These are phyloP conservation scores for Nitzschia inconspicua DNA, from an alignment of 108 stramenopile species.

Conservation along the genomic window DNA sequence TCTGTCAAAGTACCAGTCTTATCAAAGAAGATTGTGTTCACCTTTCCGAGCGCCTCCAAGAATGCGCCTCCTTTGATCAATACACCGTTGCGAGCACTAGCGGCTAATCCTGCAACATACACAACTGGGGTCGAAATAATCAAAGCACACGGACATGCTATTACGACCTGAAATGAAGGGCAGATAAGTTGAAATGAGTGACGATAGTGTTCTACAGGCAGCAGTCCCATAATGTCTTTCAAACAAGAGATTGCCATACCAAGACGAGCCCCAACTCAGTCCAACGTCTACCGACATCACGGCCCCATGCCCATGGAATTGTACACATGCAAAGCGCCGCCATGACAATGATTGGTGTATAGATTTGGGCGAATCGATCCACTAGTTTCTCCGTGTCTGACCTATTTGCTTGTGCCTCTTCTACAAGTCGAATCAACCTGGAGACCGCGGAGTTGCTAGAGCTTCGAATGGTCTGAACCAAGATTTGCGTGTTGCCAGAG, in stretches of 20 bases:
- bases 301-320: slow-evolving; percentile 74
- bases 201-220: too few relatives aligned
- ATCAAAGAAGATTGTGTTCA: slow-evolving; percentile 63
- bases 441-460: slow-evolving; percentile 80
- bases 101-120: slow-evolving; percentile 85
- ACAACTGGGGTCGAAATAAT: slow-evolving; percentile 90
- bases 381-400: slow-evolving; percentile 87
- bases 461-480: slow-evolving; percentile 66
- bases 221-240: too few relatives aligned
- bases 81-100: slow-evolving; percentile 82
- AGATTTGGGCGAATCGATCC: slow-evolving; percentile 78
- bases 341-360: slow-evolving; percentile 82
- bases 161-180: too few relatives aligned
- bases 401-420: slow-evolving; percentile 81
- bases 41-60: slow-evolving; percentile 65
- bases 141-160: slow-evolving; percentile 95
- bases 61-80: slow-evolving; percentile 79
- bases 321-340: slow-evolving; percentile 71
- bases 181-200: too few relatives aligned
- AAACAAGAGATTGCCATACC: too few relatives aligned
- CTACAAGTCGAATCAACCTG: slow-evolving; percentile 72
- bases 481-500: slow-evolving; percentile 61
- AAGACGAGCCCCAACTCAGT: slow-evolving; percentile 72
- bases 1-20: slow-evolving; percentile 84
- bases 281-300: slow-evolving; percentile 67